These are phyloP conservation scores for Vachellia collinsii DNA, from an alignment of 306 rosid genomes.

Conservation along the genomic window DNA sequence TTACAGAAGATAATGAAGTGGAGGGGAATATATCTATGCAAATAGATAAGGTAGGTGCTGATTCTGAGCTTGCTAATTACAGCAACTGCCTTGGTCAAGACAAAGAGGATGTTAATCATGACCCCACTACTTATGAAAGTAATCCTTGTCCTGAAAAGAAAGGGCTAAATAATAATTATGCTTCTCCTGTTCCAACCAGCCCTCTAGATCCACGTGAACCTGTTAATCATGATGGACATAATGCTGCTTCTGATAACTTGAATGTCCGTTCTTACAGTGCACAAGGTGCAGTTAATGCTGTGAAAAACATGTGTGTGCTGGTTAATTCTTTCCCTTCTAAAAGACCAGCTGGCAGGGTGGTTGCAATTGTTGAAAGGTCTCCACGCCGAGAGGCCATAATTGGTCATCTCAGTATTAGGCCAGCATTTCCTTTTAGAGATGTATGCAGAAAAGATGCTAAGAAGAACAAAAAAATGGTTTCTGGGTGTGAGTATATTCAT, in stretches of 20 bases:
- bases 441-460: slow-evolving; percentile 33
- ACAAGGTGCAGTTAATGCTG: slow-evolving; percentile 49
- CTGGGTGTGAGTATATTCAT: slow-evolving; percentile 60
- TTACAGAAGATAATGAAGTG: slow-evolving; percentile 46
- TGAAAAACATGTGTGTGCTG: slow-evolving; percentile 56
- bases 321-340: slow-evolving; percentile 69
- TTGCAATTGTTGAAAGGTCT: slow-evolving; percentile 74
- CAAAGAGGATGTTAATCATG: slow-evolving; percentile 48
- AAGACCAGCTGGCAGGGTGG: slow-evolving; percentile 85
- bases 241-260: slow-evolving; percentile 36
- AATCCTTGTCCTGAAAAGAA: slow-evolving; percentile 40
- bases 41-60: slow-evolving; percentile 48
- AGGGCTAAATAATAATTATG: slow-evolving; percentile 29
- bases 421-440: slow-evolving; percentile 49
- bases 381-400: slow-evolving; percentile 64
- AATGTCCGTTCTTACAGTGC: slow-evolving; percentile 45
- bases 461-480: slow-evolving; percentile 41
- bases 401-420: slow-evolving; percentile 67
- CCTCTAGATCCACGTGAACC: slow-evolving; percentile 38
- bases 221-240: slow-evolving; percentile 40
- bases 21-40: slow-evolving; percentile 49
- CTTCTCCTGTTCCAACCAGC: slow-evolving; percentile 36
- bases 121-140: slow-evolving; percentile 36
- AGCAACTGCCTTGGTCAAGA: slow-evolving; percentile 47
- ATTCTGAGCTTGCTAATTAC: slow-evolving; percentile 41